Percentiles rank a stretch among this genome's conserved stretches.
These are phyloP conservation scores for Candida michaelii DNA, from an alignment of 805 yeast genomes.

Conservation along the genomic window DNA sequence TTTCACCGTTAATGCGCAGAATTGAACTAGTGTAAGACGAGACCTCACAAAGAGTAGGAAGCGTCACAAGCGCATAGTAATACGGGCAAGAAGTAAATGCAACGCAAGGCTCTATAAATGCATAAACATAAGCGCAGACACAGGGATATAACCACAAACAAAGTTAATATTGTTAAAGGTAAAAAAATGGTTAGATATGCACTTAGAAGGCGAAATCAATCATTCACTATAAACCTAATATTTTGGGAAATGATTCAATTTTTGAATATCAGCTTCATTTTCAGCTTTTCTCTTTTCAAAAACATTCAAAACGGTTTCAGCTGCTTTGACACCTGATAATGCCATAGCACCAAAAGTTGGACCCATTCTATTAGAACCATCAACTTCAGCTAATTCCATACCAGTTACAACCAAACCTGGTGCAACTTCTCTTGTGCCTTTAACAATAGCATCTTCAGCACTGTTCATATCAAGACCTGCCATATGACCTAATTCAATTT, in stretches of 20 bases:
- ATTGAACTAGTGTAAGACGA: too few species aligned
- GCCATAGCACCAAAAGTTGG: constrained; percentile 85
- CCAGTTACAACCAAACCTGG: constrained; percentile 71
- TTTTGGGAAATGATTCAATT: constrained; percentile 10
- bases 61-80: too few species aligned
- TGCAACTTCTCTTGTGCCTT: constrained; percentile 61
- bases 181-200: too few species aligned
- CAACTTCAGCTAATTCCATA: constrained; percentile 77
- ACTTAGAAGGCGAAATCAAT: not conserved
- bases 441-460: constrained; percentile 75
- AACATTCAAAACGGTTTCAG: constrained; percentile 49
- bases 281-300: constrained; percentile 22
- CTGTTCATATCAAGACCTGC: constrained; percentile 76
- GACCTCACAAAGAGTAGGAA: too few species aligned
- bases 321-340: constrained; percentile 76
- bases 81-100: too few species aligned
- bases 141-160: too few species aligned
- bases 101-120: too few species aligned
- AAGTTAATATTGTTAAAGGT: too few species aligned
- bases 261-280: constrained; percentile 12
- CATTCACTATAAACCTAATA: not conserved
- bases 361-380: constrained; percentile 80
- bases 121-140: too few species aligned
- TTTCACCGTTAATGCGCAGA: too few species aligned
- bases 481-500: constrained; percentile 58